Base-by-base conservation (phyloP, 2,329 filamentous ascomycete species). In the Phialophora expanda region DNA sequence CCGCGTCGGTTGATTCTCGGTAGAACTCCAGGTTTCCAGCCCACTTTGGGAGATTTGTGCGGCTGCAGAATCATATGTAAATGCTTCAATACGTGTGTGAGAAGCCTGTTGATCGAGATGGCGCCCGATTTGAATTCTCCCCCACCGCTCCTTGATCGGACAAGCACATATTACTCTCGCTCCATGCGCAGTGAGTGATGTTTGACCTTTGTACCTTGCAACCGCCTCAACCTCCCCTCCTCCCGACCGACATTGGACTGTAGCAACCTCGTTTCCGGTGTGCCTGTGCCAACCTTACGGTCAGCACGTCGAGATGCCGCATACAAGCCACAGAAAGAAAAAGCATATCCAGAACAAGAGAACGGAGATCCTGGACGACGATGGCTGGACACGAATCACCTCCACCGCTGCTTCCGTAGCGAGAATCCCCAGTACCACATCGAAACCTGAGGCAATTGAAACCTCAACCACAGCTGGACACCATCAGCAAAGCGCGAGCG, bases 341-440 rank as follows among this genome's bases (percentile, higher is more conserved):
- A 66, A 66, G 20, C 12, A 20, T 5, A 9, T 9, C 5, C 53
- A n/a, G 26, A 65, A 61, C 26, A 66, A 68, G 50, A 65, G 65
- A 28, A 61, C 60, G 38, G 64, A 66, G 46, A 56, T 70, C 9
- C 38, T 68, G 30, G 67, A 68, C 44, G 61, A 70, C 2, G 64
- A 69, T 38, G 69, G 69, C 12, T 71, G 69, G 69, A 69, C 68
- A 17, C 53, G 67, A 34, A 41, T 71, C 24, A 62, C 59, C 4
- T 55, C 55, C 8, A 28, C 46, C 34, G 17, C 24, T 30, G 30
- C n/a, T 46, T 26, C 20, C n/a, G 11, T 34, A 28, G 20, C 14
- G 17, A 20, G 14, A n/a, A 17, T 3, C 14, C 38, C 38, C 38
- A 3, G 14, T 44, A 41, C 32, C 32, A 28, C 6, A 28, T 26